phyloP scores from a whole-genome alignment of 1,284 basidiomycete genomes.

The Stereum hirsutum region DNA sequence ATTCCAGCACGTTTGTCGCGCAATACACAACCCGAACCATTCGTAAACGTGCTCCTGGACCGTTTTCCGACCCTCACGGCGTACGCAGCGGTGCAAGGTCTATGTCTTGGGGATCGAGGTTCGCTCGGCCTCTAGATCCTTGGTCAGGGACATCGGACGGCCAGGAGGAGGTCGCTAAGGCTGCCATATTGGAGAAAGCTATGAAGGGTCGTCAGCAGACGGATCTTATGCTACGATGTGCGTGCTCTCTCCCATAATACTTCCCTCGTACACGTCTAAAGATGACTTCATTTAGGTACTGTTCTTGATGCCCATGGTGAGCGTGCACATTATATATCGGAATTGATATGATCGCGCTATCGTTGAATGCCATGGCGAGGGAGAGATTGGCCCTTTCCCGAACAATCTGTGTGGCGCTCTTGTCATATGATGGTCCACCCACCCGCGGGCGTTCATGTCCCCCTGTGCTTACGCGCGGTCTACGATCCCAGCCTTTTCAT shows the following conservation, averaged over 20 bases:
- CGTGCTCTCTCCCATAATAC: slow-evolving; percentile 21
- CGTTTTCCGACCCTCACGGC: neutral
- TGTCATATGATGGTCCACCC: no score
- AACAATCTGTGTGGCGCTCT: no score
- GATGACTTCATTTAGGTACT: slow-evolving; percentile 48
- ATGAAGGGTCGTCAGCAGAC: slow-evolving; percentile 75
- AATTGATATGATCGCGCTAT: neutral
- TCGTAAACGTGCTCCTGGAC: neutral
- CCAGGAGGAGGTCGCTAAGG: slow-evolving; percentile 62
- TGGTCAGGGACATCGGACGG: slow-evolving; percentile 27
- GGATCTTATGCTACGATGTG: slow-evolving; percentile 78
- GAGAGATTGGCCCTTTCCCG: no score
- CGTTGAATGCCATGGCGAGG: slow-evolving; percentile 2
- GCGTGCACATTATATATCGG: slow-evolving; percentile 9
- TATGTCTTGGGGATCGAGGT: slow-evolving; percentile 20
- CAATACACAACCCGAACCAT: neutral
- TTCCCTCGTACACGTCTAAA: slow-evolving; percentile 3
- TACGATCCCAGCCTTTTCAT: no score
- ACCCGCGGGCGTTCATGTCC: no score
- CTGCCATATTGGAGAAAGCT: slow-evolving; percentile 68
- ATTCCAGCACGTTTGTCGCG: neutral
- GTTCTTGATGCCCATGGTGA: slow-evolving; percentile 76
- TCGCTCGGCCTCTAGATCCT: slow-evolving; percentile 15
- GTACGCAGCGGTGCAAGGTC: slow-evolving; percentile 3
- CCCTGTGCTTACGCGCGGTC: no score